Conservation (phyloP, 2,329 filamentous ascomycete species). For the Coniochaeta hoffmannii region DNA sequence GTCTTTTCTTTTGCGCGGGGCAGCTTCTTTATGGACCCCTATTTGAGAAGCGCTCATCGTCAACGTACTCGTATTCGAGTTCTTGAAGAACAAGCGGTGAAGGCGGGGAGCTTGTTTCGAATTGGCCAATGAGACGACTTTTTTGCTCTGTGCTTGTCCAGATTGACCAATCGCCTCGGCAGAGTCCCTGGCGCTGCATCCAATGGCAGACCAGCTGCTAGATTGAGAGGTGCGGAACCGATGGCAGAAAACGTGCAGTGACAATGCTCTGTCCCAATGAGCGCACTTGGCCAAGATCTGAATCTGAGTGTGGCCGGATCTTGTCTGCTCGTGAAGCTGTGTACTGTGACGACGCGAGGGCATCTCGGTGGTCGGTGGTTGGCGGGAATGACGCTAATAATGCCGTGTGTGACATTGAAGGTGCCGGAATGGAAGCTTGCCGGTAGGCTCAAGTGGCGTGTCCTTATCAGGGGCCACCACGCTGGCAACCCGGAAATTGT, state of each 20-base stretch:
- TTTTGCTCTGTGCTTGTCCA: too few species aligned
- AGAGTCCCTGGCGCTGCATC: background rate
- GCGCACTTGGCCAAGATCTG: background rate
- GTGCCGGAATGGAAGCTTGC: background rate
- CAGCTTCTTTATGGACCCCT: background rate
- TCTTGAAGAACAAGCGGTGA: background rate
- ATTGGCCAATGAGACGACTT: too few species aligned
- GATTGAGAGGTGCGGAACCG: background rate
- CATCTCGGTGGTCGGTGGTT: background rate
- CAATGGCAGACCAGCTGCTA: background rate
- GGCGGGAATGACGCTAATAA: background rate
- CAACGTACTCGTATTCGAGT: constrained; percentile 1
- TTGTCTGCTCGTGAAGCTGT: background rate
- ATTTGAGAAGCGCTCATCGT: background rate
- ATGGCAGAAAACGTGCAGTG: too few species aligned
- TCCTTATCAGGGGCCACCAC: background rate
- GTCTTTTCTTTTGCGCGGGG: background rate
- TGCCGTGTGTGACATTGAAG: background rate
- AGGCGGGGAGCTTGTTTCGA: background rate
- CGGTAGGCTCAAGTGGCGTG: background rate
- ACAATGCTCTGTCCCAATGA: background rate
- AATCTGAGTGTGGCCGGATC: background rate
- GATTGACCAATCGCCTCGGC: background rate
- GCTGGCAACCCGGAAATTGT: background rate
- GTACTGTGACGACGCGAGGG: background rate